phyloP scores from a whole-genome alignment of 2,329 filamentous ascomycete species.

The Fusarium sarcochroum region DNA sequence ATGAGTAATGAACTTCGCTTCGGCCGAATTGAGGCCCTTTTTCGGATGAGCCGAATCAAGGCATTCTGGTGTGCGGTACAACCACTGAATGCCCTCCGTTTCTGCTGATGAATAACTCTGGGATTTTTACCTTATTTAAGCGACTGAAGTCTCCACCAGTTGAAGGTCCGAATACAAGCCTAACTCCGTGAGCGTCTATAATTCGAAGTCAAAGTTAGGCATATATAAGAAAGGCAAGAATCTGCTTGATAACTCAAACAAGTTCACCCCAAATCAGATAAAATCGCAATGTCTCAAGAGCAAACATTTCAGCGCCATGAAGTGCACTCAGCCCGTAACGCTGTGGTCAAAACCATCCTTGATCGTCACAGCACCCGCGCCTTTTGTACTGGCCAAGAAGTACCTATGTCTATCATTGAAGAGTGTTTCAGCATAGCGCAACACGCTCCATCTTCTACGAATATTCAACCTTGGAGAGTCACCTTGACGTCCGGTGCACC shows the following conservation, averaged over 20 bases:
- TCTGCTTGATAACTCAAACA: no score
- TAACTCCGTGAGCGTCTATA: background rate
- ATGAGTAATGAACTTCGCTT: background rate
- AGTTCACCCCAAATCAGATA: no score
- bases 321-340: background rate
- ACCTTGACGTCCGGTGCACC: slow-evolving; percentile 15
- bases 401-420: background rate
- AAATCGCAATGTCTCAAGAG: background rate
- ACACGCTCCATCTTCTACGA: slow-evolving; percentile 23
- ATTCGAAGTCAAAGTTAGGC: background rate
- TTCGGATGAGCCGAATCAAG: background rate
- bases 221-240: background rate
- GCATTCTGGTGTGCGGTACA: background rate
- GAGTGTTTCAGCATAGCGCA: slow-evolving; percentile 28
- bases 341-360: slow-evolving; percentile 8
- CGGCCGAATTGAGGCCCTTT: background rate
- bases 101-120: background rate
- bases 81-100: background rate
- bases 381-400: slow-evolving; percentile 14
- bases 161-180: background rate
- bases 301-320: slow-evolving; percentile 9
- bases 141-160: background rate
- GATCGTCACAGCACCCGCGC: slow-evolving; percentile 20
- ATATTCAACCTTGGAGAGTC: slow-evolving; percentile 29
- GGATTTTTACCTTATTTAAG: background rate